phyloP scores from a whole-genome alignment of 192 early-diverging fungal species.

The Coemansia reversa region DNA sequence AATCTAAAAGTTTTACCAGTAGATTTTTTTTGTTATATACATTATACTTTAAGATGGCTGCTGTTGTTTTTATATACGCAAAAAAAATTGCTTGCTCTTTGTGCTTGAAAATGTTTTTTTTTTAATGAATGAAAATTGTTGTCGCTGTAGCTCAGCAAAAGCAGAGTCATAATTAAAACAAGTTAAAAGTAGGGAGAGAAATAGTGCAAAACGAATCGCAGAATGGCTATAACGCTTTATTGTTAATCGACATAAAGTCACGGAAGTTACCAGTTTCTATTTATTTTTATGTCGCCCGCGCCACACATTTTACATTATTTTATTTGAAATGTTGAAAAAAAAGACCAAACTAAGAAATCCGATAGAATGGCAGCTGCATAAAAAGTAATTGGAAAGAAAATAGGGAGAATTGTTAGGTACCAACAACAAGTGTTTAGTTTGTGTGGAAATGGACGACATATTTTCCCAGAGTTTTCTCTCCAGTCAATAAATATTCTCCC shows the following conservation, averaged over 20 bases:
- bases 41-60: too few species aligned
- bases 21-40: too few species aligned
- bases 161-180: not conserved
- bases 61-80: too few species aligned
- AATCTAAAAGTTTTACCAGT: too few species aligned
- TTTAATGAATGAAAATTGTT: not conserved
- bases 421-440: too few species aligned
- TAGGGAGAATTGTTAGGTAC: too few species aligned
- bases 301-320: not conserved
- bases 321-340: not conserved
- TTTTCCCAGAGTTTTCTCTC: too few species aligned
- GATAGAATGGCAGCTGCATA: not conserved
- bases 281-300: not conserved
- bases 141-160: not conserved
- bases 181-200: constrained; percentile 2
- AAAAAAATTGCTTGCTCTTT: too few species aligned
- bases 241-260: too few species aligned
- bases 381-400: not conserved
- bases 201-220: constrained; percentile 4
- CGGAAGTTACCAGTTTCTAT: not conserved
- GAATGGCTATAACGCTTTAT: not conserved
- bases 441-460: too few species aligned
- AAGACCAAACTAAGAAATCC: not conserved
- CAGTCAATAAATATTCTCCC: too few species aligned
- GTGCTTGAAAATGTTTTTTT: too few species aligned